Percentiles rank a stretch among this genome's conserved stretches.
Evolutionary conservation across 257 asterid species (phyloP).

Genomic region (Perilla frutescens): DNA sequence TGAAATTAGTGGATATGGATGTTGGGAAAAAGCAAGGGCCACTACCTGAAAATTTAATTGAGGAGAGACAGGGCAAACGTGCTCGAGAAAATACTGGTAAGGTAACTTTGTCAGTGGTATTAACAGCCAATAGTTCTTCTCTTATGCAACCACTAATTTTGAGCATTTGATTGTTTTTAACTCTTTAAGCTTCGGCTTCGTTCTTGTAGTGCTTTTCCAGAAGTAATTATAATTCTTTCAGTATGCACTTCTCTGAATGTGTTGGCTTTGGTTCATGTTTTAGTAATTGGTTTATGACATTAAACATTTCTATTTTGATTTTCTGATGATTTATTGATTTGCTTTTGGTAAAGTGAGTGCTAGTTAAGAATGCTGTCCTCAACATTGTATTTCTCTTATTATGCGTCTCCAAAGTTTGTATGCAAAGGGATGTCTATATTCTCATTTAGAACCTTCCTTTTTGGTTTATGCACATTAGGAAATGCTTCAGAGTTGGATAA

Average conservation of each 20-base stretch:
- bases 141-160: slow-evolving; percentile 30
- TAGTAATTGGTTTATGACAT: slow-evolving; percentile 6
- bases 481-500: slow-evolving; percentile 17
- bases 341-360: not conserved
- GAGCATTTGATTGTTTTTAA: slow-evolving; percentile 8
- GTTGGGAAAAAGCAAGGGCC: slow-evolving; percentile 61
- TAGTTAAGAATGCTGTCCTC: slow-evolving; percentile 3
- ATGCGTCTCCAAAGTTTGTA: not conserved
- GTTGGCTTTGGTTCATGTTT: not conserved
- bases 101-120: slow-evolving; percentile 54
- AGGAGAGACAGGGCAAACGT: slow-evolving; percentile 73
- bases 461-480: not conserved
- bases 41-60: slow-evolving; percentile 53
- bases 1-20: slow-evolving; percentile 46
- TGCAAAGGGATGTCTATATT: not conserved
- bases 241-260: not conserved
- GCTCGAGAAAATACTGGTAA: slow-evolving; percentile 81
- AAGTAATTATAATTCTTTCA: not conserved
- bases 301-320: slow-evolving; percentile 12
- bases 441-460: slow-evolving; percentile 10
- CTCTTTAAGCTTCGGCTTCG: slow-evolving; percentile 14
- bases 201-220: not conserved
- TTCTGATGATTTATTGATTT: slow-evolving; percentile 19
- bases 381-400: not conserved
- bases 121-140: slow-evolving; percentile 6